phyloP scores from a whole-genome alignment of 345 rosid genomes.

The Eutrema heterophyllum region DNA sequence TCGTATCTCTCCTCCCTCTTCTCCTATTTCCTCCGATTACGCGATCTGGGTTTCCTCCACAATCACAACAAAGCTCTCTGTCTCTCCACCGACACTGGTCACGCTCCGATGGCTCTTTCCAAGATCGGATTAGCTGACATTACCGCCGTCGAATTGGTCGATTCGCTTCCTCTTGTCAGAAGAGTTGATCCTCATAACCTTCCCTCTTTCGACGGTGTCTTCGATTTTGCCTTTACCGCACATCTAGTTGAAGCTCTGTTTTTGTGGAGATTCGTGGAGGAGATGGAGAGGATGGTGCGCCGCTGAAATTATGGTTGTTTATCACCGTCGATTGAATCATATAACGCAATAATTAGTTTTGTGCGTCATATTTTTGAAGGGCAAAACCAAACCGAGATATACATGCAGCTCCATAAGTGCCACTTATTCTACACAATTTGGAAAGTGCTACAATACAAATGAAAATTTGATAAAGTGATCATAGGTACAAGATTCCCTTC shows the following conservation, averaged over 20 bases:
- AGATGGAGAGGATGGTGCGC: constrained; percentile 90
- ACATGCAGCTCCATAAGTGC: too few species aligned
- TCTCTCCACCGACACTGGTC: constrained; percentile 86
- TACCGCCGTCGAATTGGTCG: constrained; percentile 74
- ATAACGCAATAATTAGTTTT: too few species aligned
- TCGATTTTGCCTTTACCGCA: constrained; percentile 63
- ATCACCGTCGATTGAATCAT: too few species aligned
- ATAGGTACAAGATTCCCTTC: too few species aligned
- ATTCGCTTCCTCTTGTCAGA: constrained; percentile 63
- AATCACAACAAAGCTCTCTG: constrained; percentile 74
- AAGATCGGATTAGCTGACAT: constrained; percentile 58
- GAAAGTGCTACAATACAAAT: too few species aligned
- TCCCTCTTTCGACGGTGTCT: constrained; percentile 68
- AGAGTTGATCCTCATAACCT: constrained; percentile 76
- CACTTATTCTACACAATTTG: too few species aligned
- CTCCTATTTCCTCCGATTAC: constrained; percentile 44
- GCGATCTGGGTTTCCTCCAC: constrained; percentile 37
- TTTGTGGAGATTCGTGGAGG: constrained; percentile 50
- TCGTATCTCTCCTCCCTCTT: constrained; percentile 47
- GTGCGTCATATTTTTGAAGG: too few species aligned
- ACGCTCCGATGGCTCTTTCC: constrained; percentile 69
- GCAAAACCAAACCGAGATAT: too few species aligned
- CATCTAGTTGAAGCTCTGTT: constrained; percentile 64
- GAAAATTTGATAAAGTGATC: too few species aligned
- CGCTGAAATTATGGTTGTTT: too few species aligned